phyloP scores from a whole-genome alignment of 2,329 filamentous ascomycete species.

The Helotiales sp. region DNA sequence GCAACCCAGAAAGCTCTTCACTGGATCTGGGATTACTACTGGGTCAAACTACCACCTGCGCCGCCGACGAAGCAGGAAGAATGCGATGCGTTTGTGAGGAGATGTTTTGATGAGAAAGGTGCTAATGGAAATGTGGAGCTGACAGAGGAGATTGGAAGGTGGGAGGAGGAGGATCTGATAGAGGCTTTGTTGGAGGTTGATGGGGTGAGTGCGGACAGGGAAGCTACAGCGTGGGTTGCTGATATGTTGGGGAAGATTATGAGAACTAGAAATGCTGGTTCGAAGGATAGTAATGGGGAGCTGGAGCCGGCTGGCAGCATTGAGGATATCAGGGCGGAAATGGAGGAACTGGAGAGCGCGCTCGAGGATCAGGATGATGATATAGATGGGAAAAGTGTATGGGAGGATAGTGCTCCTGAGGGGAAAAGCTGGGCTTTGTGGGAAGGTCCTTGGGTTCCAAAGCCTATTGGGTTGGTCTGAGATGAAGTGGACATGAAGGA shows the following conservation, averaged over 20 bases:
- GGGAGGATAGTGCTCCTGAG: conserved; percentile 11
- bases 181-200: conserved; percentile 34
- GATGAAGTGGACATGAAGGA: neutral
- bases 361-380: conserved; percentile 29
- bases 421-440: conserved; percentile 51
- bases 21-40: conserved; percentile 93
- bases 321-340: conserved; percentile 31
- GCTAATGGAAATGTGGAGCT: conserved; percentile 30
- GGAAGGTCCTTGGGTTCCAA: conserved; percentile 32
- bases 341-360: conserved; percentile 32
- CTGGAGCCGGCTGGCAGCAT: conserved; percentile 10
- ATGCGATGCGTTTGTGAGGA: conserved; percentile 34
- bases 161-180: conserved; percentile 34
- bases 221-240: conserved; percentile 36
- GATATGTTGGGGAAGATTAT: conserved; percentile 52
- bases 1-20: conserved; percentile 72
- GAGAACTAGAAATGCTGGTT: conserved; percentile 7
- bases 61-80: conserved; percentile 23
- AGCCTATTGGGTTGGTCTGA: conserved; percentile 30
- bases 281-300: neutral
- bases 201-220: neutral
- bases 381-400: conserved; percentile 8
- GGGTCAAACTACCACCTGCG: conserved; percentile 56
- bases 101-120: conserved; percentile 32
- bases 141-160: conserved; percentile 21